phyloP scores from a whole-genome alignment of 2,329 filamentous ascomycete genomes.

The Beauveria scarabaeidicola region DNA sequence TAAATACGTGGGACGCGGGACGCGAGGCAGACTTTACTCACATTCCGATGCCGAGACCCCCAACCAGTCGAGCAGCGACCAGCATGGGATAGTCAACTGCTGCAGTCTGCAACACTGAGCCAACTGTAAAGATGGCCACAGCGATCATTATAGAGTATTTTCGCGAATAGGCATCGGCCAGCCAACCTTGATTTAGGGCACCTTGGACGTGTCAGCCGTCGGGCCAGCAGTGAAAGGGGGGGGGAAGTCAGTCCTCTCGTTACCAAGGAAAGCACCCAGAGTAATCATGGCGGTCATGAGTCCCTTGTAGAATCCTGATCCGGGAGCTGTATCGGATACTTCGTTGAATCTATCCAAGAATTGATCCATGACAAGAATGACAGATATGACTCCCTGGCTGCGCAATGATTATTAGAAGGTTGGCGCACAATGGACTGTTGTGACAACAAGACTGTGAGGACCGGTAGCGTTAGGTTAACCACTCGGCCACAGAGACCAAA shows the following conservation, averaged over 20 bases:
- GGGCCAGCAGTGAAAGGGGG: background rate
- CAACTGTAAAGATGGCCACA: slow-evolving; percentile 23
- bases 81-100: slow-evolving; percentile 33
- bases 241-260: background rate
- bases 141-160: background rate
- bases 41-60: slow-evolving; percentile 34
- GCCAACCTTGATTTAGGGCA: background rate
- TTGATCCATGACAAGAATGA: slow-evolving; percentile 29
- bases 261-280: background rate
- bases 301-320: background rate
- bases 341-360: slow-evolving; percentile 26
- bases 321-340: slow-evolving; percentile 23
- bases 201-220: background rate
- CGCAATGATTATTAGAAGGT: background rate
- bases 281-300: background rate
- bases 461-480: too few species aligned
- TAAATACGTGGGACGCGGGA: too few species aligned
- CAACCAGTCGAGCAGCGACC: slow-evolving; percentile 27
- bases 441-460: background rate
- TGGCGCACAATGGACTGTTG: background rate
- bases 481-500: too few species aligned
- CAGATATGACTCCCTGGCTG: slow-evolving; percentile 32
- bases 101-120: slow-evolving; percentile 34
- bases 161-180: background rate
- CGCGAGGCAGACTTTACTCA: background rate